Evolutionary conservation across 2,329 filamentous ascomycete genomes (phyloP), one percentile per base, ranked within the genome.

Genomic region (Fusarium sororula): DNA sequence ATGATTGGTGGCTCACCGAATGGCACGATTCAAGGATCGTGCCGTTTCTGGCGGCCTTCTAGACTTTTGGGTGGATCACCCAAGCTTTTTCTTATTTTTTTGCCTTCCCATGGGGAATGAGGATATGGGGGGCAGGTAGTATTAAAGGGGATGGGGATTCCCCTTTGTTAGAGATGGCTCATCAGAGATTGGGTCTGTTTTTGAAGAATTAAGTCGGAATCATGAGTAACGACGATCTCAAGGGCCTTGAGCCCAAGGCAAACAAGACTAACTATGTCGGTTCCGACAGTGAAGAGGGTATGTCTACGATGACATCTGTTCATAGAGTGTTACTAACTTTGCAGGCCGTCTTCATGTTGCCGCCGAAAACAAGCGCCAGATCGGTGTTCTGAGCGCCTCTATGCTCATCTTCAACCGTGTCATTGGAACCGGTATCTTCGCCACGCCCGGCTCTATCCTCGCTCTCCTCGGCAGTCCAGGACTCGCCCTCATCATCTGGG

Each of bases 341-440:
- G 13, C 38, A 80, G 81, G 78, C 56, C 80, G 77, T 26, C 78
- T 84, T 44, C 79, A 84, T 39, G 55, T 80, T 53, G 86, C 83
- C 10, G 83, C 84, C 45, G 85, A 88, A 12, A 82, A 83, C 66
- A 88, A 88, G 75, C 84, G 88, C 44, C 86, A 89, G 76, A 89
- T 91, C 65, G 89, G 89, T 53, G 77, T 90, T 54, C 80, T 85
- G 53, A 88, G 86, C 10, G 89, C 90, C 26, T 82, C 86, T 26
- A 89, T 90, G 80, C 83, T 91, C 65, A 90, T 91, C 79, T 88
- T 91, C 80, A 91, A 91, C 82, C 88, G 90, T 66, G 89, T 92
- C 82, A 89, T 92, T 64, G 90, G 90, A 47, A 91, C 89, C 17
- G 90, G 90, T 70, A 92, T 92, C 80, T 92, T 92, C 74, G 88